phyloP scores from a whole-genome alignment of 176 grass and related monocot genomes.

The Cenchrus fungigraminus region DNA sequence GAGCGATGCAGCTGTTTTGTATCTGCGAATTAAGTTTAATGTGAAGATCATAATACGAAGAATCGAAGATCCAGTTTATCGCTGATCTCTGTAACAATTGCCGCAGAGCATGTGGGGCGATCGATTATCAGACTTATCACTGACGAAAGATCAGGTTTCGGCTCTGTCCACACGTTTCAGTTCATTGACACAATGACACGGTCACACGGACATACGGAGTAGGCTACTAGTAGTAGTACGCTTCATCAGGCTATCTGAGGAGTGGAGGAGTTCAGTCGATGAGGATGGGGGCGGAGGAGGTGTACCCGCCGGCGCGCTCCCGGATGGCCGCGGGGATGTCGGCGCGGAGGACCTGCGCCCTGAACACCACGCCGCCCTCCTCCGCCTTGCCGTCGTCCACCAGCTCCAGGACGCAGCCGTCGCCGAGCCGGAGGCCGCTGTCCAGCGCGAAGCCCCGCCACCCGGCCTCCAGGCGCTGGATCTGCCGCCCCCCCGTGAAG shows the following conservation, averaged over 20 bases:
- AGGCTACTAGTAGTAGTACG: too few relatives aligned
- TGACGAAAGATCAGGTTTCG: too few relatives aligned
- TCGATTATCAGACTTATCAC: not conserved
- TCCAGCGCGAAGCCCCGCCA: slow-evolving; percentile 50
- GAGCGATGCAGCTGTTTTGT: too few relatives aligned
- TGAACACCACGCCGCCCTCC: not conserved
- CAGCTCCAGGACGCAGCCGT: slow-evolving; percentile 63
- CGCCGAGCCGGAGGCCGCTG: slow-evolving; percentile 40
- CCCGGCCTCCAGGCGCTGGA: slow-evolving; percentile 41
- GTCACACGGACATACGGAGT: too few relatives aligned
- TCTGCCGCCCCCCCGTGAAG: slow-evolving; percentile 24
- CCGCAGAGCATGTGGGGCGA: not conserved
- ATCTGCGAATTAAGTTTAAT: too few relatives aligned
- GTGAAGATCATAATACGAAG: too few relatives aligned
- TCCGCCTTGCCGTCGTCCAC: not conserved
- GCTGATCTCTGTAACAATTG: too few relatives aligned
- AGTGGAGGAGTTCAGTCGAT: slow-evolving; percentile 39
- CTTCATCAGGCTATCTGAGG: too few relatives aligned
- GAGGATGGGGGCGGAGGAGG: slow-evolving; percentile 41
- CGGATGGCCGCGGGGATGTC: slow-evolving; percentile 37
- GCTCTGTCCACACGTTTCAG: too few relatives aligned
- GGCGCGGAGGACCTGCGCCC: slow-evolving; percentile 46
- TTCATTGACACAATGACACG: too few relatives aligned
- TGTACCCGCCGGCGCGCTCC: slow-evolving; percentile 45
- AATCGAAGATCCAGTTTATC: too few relatives aligned